Conservation (phyloP, 768 basidiomycete genomes). For the Suillus occidentalis region DNA sequence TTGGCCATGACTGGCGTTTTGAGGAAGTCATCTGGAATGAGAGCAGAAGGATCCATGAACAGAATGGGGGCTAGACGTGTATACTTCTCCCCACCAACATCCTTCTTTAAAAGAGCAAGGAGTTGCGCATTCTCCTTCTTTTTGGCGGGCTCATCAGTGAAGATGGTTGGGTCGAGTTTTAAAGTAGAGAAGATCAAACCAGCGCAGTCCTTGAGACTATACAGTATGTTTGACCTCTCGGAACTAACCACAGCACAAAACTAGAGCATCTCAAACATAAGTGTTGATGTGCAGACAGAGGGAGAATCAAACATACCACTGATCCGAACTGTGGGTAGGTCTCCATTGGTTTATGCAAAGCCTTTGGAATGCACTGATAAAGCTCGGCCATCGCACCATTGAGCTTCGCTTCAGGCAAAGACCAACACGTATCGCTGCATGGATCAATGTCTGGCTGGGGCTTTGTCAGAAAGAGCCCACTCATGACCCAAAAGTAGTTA, state of each 20-base stretch:
- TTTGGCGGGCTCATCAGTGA: neutral
- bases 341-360: neutral
- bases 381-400: neutral
- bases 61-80: constrained; percentile 1
- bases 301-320: neutral
- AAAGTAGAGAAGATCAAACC: neutral
- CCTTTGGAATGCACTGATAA: neutral
- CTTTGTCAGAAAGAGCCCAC: neutral
- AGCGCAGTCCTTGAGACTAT: neutral
- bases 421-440: neutral
- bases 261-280: neutral
- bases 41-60: neutral
- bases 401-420: neutral
- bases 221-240: neutral
- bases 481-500: constrained; percentile 5
- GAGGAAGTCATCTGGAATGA: neutral
- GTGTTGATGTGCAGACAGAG: neutral
- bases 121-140: neutral
- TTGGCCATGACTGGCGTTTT: neutral
- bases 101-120: constrained; percentile 1
- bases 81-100: neutral
- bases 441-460: constrained; percentile 1
- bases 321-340: neutral
- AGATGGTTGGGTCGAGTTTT: neutral
- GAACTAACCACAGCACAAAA: neutral